A percentile compares a stretch with the other conserved stretches of the same genome.
Conservation (phyloP, 1,284 basidiomycete species). For the Trichosporon asahii region DNA sequence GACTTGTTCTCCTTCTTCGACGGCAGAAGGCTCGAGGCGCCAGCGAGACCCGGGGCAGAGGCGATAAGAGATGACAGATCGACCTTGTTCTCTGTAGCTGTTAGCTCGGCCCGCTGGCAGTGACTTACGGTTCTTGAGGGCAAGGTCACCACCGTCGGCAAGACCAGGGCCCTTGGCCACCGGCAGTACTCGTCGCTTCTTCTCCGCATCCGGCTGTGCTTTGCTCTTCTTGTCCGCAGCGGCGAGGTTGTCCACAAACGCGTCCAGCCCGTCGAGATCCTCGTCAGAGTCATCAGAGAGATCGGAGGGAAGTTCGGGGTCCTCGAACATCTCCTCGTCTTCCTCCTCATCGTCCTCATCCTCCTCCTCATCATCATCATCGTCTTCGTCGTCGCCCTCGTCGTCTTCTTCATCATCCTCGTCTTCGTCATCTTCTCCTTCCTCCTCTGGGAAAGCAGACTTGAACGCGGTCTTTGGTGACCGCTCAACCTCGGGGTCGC, state of each 20-base stretch:
- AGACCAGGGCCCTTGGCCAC: conserved; percentile 46
- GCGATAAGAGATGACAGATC: conserved; percentile 56
- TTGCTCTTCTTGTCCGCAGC: conserved; percentile 67
- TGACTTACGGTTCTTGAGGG: conserved; percentile 41
- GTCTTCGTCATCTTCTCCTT: conserved; percentile 34
- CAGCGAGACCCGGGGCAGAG: conserved; percentile 63
- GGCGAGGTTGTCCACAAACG: conserved; percentile 69
- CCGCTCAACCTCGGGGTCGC: conserved; percentile 59
- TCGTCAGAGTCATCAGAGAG: conserved; percentile 58
- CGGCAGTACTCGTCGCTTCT: conserved; percentile 50
- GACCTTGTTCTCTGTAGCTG: conserved; percentile 43
- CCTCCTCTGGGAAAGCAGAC: conserved; percentile 28
- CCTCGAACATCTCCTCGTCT: conserved; percentile 49
- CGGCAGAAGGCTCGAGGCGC: conserved; percentile 47
- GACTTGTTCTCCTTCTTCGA: conserved; percentile 52
- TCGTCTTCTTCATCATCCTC: conserved; percentile 49
- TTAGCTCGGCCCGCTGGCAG: conserved; percentile 10
- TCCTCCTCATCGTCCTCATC: conserved; percentile 51
- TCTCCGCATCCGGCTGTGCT: conserved; percentile 63
- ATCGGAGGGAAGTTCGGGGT: conserved; percentile 56
- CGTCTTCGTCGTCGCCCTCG: conserved; percentile 52
- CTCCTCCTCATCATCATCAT: conserved; percentile 49
- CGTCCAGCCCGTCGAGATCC: conserved; percentile 65
- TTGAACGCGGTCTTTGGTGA: conserved; percentile 57
- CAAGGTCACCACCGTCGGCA: conserved; percentile 40